phyloP scores from a whole-genome alignment of 2,329 filamentous ascomycete genomes.

The Clonostachys chloroleuca region DNA sequence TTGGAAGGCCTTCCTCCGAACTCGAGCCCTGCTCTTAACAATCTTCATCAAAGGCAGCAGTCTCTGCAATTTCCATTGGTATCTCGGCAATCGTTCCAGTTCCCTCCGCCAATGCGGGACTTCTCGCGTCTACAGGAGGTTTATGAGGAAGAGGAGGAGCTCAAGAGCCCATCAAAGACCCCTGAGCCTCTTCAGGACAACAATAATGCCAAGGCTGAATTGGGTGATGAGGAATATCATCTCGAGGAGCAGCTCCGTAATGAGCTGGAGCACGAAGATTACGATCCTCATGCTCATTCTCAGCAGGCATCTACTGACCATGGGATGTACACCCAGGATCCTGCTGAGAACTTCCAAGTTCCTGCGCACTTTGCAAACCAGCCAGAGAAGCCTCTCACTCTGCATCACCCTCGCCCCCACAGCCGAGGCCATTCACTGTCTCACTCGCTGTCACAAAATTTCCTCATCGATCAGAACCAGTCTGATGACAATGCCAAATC shows the following conservation, averaged over 20 bases:
- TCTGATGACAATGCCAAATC: slow-evolving; percentile 27
- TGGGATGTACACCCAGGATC: slow-evolving; percentile 24
- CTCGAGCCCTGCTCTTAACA: slow-evolving; percentile 31
- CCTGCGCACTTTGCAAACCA: slow-evolving; percentile 48
- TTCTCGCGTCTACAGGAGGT: slow-evolving; percentile 67
- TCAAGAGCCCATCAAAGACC: slow-evolving; percentile 49
- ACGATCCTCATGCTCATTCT: slow-evolving; percentile 46
- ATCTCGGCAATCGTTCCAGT: slow-evolving; percentile 51
- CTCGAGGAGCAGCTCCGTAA: slow-evolving; percentile 75
- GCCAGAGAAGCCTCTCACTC: slow-evolving; percentile 46
- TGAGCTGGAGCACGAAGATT: slow-evolving; percentile 74
- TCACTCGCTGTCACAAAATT: slow-evolving; percentile 66
- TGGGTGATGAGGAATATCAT: slow-evolving; percentile 83
- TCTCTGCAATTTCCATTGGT: slow-evolving; percentile 54
- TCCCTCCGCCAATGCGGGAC: slow-evolving; percentile 47
- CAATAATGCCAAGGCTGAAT: slow-evolving; percentile 59
- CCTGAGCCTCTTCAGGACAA: slow-evolving; percentile 44
- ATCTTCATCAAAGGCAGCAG: slow-evolving; percentile 50
- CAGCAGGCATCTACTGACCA: slow-evolving; percentile 9
- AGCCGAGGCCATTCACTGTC: slow-evolving; percentile 69
- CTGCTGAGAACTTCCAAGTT: slow-evolving; percentile 39
- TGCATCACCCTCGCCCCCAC: slow-evolving; percentile 72
- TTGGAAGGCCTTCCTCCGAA: slow-evolving; percentile 41
- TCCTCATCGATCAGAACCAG: slow-evolving; percentile 54
- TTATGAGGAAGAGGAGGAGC: slow-evolving; percentile 68